Evolutionary conservation across 345 rosid genomes (phyloP), one percentile per base, ranked within the genome.

Genomic region (Eutrema japonicum): DNA sequence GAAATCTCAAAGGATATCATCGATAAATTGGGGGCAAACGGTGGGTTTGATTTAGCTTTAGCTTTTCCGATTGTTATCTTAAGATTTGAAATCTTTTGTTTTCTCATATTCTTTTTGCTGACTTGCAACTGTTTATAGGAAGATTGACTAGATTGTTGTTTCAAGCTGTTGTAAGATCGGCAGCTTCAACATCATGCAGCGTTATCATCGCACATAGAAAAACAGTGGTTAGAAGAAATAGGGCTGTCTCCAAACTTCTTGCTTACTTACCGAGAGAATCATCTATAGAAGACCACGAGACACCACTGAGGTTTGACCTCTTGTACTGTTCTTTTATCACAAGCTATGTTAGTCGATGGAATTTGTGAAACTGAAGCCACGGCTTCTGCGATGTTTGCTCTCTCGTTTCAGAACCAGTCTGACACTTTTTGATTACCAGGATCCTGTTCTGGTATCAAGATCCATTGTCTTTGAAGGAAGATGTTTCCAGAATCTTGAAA

Each of bases 381-480:
- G 4, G 32, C 8, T 72, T 42, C 13, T 53, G 48, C 12, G 0
- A 49, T 75, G 33, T 75, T 76, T 76, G 8, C 75, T 52, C 46
- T 69, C 45, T 60, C 70, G 75, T 55, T 65, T 76, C 69, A 68
- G 65, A 70, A 76, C 66, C 51, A 66, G 70, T 76, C 74, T 70
- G 71, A 69, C 75, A 69, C 51, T 76, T 70, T 76, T 71, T 76
- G 51, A 57, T 53, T 40, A 22, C 57, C 84, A 92, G 96, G 89
- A 61, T 89, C 81, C 58, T 87, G 12, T 74, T 85, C 75, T 92
- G 95, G 95, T 85, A 85, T 74, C 84, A 85, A 32, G 87, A 92
- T 62, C 96, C 95, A 2, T 35, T 78, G 73, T 74, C 79, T 62
- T 72, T 92, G 68, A 83, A 85, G 77, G 77, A 80, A 71, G 88